Evolutionary conservation across 2,329 filamentous ascomycete species (phyloP), one percentile per base, ranked within the genome.

Genomic region (Phoma herbarum): DNA sequence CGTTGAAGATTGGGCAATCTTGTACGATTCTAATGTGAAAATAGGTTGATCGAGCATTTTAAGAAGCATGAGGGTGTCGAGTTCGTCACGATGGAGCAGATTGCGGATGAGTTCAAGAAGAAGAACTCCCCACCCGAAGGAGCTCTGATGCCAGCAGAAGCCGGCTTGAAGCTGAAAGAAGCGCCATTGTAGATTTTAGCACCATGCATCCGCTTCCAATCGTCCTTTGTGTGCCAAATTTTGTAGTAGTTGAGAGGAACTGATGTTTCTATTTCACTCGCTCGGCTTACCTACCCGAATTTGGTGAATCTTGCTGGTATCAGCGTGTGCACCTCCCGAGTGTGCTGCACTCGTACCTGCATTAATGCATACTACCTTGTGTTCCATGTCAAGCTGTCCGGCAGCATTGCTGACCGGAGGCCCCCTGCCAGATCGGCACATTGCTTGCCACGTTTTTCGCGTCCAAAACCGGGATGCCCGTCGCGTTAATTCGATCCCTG

Each of bases 51-150:
- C 57, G 87, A 91, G 64, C 81, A 90, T 59, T 88, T 91, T 69
- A 89, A 87, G 70, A 82, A 81, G 57, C 81, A 85, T 48, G 83
- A 86, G 57, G 84, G 86, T 1, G 85, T 89, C 0, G 86, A 89
- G 62, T 89, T 86, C 80, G 84, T 88, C 0, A 89, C 86, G 0
- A 90, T 92, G 81, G 88, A 86, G 68, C 81, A 90, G 70, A 90
- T 92, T 77, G 86, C 81, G 18, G 88, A 91, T 69, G 86, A 90
- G 35, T 92, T 91, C 75, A 91, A 91, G 78, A 82, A 80, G 58
- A 89, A 84, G 76, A 89, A 86, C 49, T 74, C 76, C 1, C 82
- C 85, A 0, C 81, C 85, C 0, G 74, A 79, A 48, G 88, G 86
- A 0, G 87, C 87, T 0, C 62, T 88, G 59, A 82, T 89, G 83